Evolutionary conservation across 495 filamentous ascomycete species (phyloP).

Genomic region (Penicillium silybi): DNA sequence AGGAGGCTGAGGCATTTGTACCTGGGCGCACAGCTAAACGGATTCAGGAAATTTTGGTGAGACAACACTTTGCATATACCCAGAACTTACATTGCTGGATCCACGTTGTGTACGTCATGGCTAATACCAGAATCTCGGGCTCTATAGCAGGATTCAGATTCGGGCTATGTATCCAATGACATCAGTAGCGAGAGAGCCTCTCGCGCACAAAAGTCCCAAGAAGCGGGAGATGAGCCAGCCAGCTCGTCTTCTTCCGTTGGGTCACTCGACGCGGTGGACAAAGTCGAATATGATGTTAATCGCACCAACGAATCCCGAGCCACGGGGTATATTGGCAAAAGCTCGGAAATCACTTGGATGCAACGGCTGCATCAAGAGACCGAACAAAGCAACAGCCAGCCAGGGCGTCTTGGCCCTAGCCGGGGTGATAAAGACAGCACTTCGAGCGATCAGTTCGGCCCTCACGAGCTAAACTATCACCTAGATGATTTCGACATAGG

Average conservation of each 20-base stretch:
- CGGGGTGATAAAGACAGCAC: slow-evolving; percentile 1
- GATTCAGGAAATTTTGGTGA: slow-evolving; percentile 29
- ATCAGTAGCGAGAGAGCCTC: background rate
- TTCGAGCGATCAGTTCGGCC: slow-evolving; percentile 10
- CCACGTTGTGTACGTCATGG: background rate
- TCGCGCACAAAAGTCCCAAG: background rate
- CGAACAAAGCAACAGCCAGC: background rate
- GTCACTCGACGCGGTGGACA: slow-evolving; percentile 53
- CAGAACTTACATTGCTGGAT: background rate
- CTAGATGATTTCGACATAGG: slow-evolving; percentile 50
- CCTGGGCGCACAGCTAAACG: slow-evolving; percentile 19
- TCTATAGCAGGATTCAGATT: background rate
- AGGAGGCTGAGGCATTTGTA: slow-evolving; percentile 26
- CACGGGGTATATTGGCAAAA: slow-evolving; percentile 58
- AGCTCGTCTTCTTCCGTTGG: slow-evolving; percentile 45
- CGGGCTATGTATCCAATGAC: background rate
- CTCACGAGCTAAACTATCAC: slow-evolving; percentile 46
- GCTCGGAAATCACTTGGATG: slow-evolving; percentile 61
- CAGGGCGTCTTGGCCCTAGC: slow-evolving; percentile 1
- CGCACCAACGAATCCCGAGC: slow-evolving; percentile 37
- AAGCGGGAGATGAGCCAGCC: background rate
- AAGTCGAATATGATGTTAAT: slow-evolving; percentile 53
- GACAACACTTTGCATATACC: slow-evolving; percentile 12
- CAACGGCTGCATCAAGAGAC: slow-evolving; percentile 30
- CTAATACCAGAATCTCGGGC: background rate